phyloP scores from a whole-genome alignment of 2,329 filamentous ascomycete genomes.

The Coniochaeta prunicola region DNA sequence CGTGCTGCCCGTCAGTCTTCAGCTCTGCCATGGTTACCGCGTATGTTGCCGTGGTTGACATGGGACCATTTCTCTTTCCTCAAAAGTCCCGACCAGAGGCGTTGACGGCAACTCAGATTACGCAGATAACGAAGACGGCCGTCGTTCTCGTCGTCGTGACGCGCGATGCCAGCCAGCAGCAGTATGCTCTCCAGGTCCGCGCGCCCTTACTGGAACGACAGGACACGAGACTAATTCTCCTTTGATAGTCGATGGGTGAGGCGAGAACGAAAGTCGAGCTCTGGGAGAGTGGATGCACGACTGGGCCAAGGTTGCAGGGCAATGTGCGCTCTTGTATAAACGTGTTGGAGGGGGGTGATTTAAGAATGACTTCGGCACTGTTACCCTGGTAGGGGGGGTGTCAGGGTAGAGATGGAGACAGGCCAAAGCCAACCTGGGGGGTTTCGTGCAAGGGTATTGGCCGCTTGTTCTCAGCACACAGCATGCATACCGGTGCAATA shows the following conservation, averaged over 20 bases:
- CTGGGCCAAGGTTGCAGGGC: constrained; percentile 30
- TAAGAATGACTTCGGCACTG: constrained; percentile 40
- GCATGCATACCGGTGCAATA: constrained; percentile 25
- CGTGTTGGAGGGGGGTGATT: constrained; percentile 41
- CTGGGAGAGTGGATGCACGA: constrained; percentile 16
- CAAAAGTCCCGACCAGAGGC: not conserved
- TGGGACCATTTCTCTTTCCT: constrained; percentile 38
- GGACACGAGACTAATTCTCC: constrained; percentile 1
- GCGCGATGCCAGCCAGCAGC: not conserved
- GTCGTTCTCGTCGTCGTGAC: not conserved
- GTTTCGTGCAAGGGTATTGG: constrained; percentile 6
- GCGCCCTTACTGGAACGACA: not conserved
- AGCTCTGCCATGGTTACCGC: constrained; percentile 57
- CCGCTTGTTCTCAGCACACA: constrained; percentile 19
- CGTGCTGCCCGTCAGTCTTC: constrained; percentile 51
- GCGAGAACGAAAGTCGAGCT: constrained; percentile 19
- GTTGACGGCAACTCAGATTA: not conserved
- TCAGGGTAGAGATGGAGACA: constrained; percentile 17
- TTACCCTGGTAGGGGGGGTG: constrained; percentile 29
- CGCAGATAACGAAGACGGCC: not conserved
- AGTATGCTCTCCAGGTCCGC: not conserved
- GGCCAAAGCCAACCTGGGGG: constrained; percentile 19
- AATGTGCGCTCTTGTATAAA: constrained; percentile 40
- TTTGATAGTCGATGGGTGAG: constrained; percentile 13
- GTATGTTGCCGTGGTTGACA: constrained; percentile 55